Evolutionary conservation across 148 eudicot genomes (phyloP), one percentile per base, ranked within the genome.

Genomic region (Bassia scoparia): DNA sequence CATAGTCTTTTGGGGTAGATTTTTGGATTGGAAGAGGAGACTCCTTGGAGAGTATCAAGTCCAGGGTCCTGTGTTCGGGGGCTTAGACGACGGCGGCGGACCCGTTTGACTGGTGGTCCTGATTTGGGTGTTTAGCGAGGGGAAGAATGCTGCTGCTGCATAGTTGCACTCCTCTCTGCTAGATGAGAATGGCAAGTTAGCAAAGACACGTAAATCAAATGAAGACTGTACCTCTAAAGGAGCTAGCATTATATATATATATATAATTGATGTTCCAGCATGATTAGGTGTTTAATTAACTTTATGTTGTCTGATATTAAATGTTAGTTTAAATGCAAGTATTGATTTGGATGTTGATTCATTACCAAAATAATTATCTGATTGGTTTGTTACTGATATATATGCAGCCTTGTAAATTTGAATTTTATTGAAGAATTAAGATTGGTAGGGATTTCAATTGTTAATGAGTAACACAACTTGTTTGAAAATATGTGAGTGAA

Each of bases 1-100:
- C 82, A 48, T 79, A n/a, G 82, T 64, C 56, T 79, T 24, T 27
- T 79, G 33, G 33, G 82, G 82, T 5, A 69, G 82, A 35, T 79
- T 52, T 70, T 79, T 59, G 54, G 74, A 38, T 75, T 78, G 18
- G 74, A 63, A 26, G 78, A 74, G 29, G 78, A 79, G n/a, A 74
- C 82, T 24, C 82, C 7, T 67, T 79, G 2, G 82, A 75, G 61
- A 79, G 82, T 29, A 75, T 79, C 59, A 79, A 69, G 31, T 54
- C 48, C 23, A 74, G 68, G 30, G 82, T 79, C 78, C 7, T 79
- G 78, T 44, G 70, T 55, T 3, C 71, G 69, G 20, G 59, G 82
- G 78, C 18, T 79, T 37, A 79, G 26, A 53, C 61, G 34, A 53
- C 61, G 60, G 20, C 65, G 61, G 3, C 12, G 56, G 37, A 70